Evolutionary conservation across 495 filamentous ascomycete genomes (phyloP), one percentile per base, ranked within the genome.

Genomic region (Xylaria cubensis): DNA sequence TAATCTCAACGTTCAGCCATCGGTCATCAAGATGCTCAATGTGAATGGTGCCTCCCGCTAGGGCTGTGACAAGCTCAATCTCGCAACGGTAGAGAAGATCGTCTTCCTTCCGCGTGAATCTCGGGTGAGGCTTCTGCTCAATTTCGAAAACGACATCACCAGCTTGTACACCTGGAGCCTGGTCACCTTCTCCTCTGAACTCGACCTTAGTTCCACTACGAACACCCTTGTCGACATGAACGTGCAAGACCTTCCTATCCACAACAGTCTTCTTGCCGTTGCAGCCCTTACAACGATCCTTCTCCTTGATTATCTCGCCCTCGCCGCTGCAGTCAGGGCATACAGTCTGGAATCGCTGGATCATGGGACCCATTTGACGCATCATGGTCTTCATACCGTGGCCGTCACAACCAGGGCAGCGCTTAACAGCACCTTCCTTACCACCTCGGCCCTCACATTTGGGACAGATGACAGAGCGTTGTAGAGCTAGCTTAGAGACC

Each of bases 281-380:
- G 84, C 96, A 99, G 71, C 85, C 83, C 90, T 97, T 98, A 90
- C 96, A 99, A 79, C 92, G 90, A 82, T 98, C 97, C 86, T 95
- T 94, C 64, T 98, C 96, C 74, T 92, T 92, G 79, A 99, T 93
- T 69, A 92, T 94, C 85, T 99, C 97, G 62, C 97, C 94, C 81
- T 98, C 97, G 72, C 96, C 96, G 71, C 94, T 93, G 80, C 96
- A 99, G 82, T 99, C 96, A 41, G 94, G 93, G 89, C 96, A 99
- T 72, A 98, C 94, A 24, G 97, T 98, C 88, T 98, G 97, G 89
- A 98, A 98, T 64, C 96, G 93, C 84, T 98, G 97, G 79, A 98
- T 98, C 96, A 99, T 99, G 65, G 96, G 96, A 64, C 97, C 96
- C 95, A 98, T 98, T 87, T 98, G 97, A 77, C 96, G 93, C 96